Evolutionary conservation across 495 filamentous ascomycete genomes (phyloP), one percentile per base, ranked within the genome.

Genomic region (Recurvomyces mirabilis): DNA sequence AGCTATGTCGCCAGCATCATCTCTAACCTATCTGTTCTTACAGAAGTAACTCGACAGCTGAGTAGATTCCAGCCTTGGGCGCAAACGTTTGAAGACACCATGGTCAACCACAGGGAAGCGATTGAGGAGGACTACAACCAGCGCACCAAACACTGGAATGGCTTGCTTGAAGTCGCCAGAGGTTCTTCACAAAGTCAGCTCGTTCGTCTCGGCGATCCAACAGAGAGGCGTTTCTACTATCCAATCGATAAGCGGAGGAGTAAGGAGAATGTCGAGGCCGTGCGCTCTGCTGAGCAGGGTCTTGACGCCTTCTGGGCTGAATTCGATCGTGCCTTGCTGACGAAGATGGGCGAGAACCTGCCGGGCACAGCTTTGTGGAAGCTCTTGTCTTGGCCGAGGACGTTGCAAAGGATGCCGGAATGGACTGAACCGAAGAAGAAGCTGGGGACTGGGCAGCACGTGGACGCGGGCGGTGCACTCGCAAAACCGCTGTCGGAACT

Each of bases 291-390:
- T 2, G 73, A 79, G 41, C 25, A 39, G 0, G 62, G 66, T 43
- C 59, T 77, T 4, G 72, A 76, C 47, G 23, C 13, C 0, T 72
- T 76, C 51, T 79, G 74, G 75, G 4, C 13, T 2, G 34, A 17
- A 12, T 14, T 58, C 14, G 52, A 58, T 32, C 20, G 43, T 24
- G n/a, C 46, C 9, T 14, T 49, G 24, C 14, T 10, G 10, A 37
- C 19, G 9, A 43, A 5, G 19, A 3, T 33, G 19, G 18, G 20
- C 13, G 18, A 25, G 29, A 7, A 24, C 38, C 18, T 34, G 20
- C n/a, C 12, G 25, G 7, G 19, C 20, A 14, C 40, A 13, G 18
- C 7, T 13, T 33, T 40, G 13, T 18, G 15, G 10, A 28, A n/a
- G 22, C 10, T 38, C 33, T 13, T 32, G 22, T 3, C 30, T 36